Conservation (phyloP, 1,284 basidiomycete genomes). For the Ceratobasidium sp. region DNA sequence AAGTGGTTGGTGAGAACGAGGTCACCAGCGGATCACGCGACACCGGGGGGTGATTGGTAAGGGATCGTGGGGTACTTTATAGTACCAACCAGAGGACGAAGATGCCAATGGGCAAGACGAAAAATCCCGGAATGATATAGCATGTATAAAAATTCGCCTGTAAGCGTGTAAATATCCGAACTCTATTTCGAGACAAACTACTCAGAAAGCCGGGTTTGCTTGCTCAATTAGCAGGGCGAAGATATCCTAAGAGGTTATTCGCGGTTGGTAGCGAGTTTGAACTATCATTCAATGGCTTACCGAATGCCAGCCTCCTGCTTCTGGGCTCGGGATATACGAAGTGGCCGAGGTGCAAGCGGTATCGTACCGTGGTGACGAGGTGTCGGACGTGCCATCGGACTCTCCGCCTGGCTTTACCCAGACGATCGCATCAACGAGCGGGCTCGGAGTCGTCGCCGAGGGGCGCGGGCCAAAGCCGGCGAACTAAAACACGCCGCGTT, state of each 20-base stretch:
- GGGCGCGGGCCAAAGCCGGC: constrained; percentile 46
- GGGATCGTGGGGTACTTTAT: too few relatives aligned
- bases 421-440: constrained; percentile 46
- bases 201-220: constrained; percentile 43
- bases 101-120: too few relatives aligned
- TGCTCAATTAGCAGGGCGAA: constrained; percentile 42
- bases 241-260: constrained; percentile 19
- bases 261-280: background rate
- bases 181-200: too few relatives aligned
- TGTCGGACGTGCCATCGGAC: constrained; percentile 44
- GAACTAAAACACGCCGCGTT: constrained; percentile 7
- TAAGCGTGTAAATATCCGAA: too few relatives aligned
- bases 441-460: constrained; percentile 42
- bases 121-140: too few relatives aligned
- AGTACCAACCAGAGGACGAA: too few relatives aligned
- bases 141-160: too few relatives aligned
- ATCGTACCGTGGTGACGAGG: constrained; percentile 44
- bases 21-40: too few relatives aligned
- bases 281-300: constrained; percentile 1
- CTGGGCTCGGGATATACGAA: constrained; percentile 38
- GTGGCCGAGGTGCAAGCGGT: constrained; percentile 40
- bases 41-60: too few relatives aligned
- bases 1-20: too few relatives aligned
- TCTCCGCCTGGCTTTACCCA: constrained; percentile 47
- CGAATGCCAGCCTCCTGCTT: constrained; percentile 44